phyloP scores from a whole-genome alignment of 2,329 filamentous ascomycete genomes.

The Colletotrichum musicola region DNA sequence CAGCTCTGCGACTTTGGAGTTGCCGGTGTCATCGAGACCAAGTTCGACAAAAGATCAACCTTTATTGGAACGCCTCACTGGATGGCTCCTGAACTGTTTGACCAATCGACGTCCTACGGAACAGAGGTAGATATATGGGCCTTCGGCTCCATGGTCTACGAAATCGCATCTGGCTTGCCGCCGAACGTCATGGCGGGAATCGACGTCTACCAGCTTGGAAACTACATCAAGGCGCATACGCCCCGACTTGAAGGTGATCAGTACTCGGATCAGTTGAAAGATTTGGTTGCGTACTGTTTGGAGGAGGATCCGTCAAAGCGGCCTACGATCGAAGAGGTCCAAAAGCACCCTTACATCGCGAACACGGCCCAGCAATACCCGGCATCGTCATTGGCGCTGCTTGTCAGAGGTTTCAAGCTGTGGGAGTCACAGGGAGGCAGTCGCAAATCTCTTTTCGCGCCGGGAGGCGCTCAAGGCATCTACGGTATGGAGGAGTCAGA shows the following conservation, averaged over 20 bases:
- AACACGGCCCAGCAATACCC: slow-evolving; percentile 74
- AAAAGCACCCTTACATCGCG: slow-evolving; percentile 77
- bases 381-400: slow-evolving; percentile 70
- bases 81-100: slow-evolving; percentile 87
- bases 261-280: slow-evolving; percentile 77
- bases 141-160: slow-evolving; percentile 83
- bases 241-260: slow-evolving; percentile 79
- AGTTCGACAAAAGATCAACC: slow-evolving; percentile 81
- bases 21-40: slow-evolving; percentile 80
- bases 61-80: slow-evolving; percentile 87
- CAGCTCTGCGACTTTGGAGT: slow-evolving; percentile 90
- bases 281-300: slow-evolving; percentile 80
- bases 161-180: slow-evolving; percentile 83
- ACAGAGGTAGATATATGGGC: slow-evolving; percentile 87
- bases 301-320: slow-evolving; percentile 76
- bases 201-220: slow-evolving; percentile 61
- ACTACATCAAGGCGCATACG: slow-evolving; percentile 69
- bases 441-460: slow-evolving; percentile 73
- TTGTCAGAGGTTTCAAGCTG: slow-evolving; percentile 78
- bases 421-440: slow-evolving; percentile 83
- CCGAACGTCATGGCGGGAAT: slow-evolving; percentile 73
- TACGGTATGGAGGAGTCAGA: slow-evolving; percentile 51
- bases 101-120: slow-evolving; percentile 73
- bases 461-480: slow-evolving; percentile 69
- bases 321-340: slow-evolving; percentile 76